Conservation (phyloP, 2,329 filamentous ascomycete species). For the Penicillium sp. region DNA sequence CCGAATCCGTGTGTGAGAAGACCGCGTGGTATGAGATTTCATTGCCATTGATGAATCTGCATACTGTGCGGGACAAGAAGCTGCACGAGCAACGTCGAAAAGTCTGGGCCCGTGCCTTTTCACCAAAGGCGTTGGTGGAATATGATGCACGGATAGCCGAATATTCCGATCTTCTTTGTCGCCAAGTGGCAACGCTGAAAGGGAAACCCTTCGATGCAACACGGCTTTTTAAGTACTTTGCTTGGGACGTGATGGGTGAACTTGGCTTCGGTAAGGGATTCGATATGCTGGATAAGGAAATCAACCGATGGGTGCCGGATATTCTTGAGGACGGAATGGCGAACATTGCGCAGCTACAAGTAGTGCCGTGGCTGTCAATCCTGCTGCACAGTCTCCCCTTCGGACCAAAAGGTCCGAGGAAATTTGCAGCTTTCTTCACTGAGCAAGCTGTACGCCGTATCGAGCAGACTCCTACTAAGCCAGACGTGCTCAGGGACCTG, state of each 20-base stretch:
- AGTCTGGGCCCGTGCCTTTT: background rate
- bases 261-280: conserved; percentile 45
- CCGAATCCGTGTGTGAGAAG: background rate
- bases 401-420: background rate
- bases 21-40: background rate
- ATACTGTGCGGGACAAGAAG: background rate
- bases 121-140: background rate
- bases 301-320: conserved; percentile 24
- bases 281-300: conserved; percentile 31
- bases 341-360: background rate
- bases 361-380: background rate
- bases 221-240: conserved; percentile 43
- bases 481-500: background rate
- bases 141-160: background rate
- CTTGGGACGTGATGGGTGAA: conserved; percentile 48
- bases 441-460: background rate
- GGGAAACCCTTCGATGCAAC: background rate
- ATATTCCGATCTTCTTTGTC: background rate
- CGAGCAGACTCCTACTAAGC: background rate
- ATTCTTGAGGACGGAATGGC: background rate
- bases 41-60: background rate
- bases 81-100: background rate
- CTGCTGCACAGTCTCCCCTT: background rate
- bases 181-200: background rate
- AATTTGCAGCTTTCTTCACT: background rate